phyloP scores from a whole-genome alignment of 768 basidiomycete genomes.

The Asterophora lycoperdoides region DNA sequence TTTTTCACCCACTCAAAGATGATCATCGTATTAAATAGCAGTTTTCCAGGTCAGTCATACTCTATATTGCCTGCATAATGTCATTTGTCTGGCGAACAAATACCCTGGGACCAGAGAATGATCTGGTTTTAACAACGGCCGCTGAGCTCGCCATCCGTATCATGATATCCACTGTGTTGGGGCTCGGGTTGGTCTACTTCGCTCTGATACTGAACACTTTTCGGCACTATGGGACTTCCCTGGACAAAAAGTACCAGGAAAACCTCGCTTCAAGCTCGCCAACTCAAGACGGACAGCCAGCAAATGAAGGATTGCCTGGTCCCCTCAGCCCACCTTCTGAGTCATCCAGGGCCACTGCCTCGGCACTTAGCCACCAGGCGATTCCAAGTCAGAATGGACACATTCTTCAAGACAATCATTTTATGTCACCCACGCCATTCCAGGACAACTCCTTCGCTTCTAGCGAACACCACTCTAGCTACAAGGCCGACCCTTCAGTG shows the following conservation, averaged over 20 bases:
- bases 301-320: no score
- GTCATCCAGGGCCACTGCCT: no score
- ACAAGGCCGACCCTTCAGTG: no score
- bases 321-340: no score
- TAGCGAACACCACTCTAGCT: no score
- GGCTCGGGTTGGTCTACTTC: constrained; percentile 50
- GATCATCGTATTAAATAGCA: neutral
- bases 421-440: no score
- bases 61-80: constrained; percentile 47
- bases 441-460: no score
- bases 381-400: no score
- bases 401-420: no score
- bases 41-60: constrained; percentile 42
- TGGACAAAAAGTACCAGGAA: constrained; percentile 21
- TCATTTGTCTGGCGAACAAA: constrained; percentile 61
- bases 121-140: constrained; percentile 31
- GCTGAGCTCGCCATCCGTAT: constrained; percentile 52
- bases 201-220: constrained; percentile 49
- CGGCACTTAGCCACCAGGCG: no score
- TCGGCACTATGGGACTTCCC: constrained; percentile 42
- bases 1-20: neutral
- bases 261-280: no score
- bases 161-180: constrained; percentile 47
- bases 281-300: no score
- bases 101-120: constrained; percentile 34